Conservation (phyloP, 2,329 filamentous ascomycete genomes). For the Grosmannia clavigera region DNA sequence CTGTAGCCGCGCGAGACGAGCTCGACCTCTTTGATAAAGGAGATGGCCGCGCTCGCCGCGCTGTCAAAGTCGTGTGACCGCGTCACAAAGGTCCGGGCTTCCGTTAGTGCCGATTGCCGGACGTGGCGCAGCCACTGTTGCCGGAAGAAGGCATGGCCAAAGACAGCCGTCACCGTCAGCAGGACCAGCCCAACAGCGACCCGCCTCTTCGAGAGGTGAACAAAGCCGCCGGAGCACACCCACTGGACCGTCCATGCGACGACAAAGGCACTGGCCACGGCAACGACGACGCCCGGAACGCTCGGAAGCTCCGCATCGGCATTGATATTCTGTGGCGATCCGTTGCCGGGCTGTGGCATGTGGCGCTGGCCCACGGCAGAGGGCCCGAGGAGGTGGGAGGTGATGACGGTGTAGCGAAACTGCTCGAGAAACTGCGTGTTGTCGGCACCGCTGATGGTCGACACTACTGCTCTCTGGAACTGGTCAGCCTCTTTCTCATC, state of each 20-base stretch:
- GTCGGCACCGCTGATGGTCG: conserved; percentile 61
- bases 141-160: conserved; percentile 60
- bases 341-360: not conserved
- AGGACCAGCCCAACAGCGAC: conserved; percentile 33
- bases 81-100: conserved; percentile 55
- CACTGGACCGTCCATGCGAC: conserved; percentile 65
- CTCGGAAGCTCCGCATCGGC: conserved; percentile 19
- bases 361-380: conserved; percentile 34
- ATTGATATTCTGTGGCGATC: not conserved
- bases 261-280: conserved; percentile 51
- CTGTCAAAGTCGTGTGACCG: conserved; percentile 73
- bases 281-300: conserved; percentile 35
- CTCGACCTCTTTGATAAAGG: conserved; percentile 89
- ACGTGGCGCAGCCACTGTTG: conserved; percentile 74
- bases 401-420: conserved; percentile 86
- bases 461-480: conserved; percentile 53
- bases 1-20: conserved; percentile 83
- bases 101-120: conserved; percentile 59
- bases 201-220: conserved; percentile 44
- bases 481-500: not conserved
- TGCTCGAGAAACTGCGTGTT: conserved; percentile 81
- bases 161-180: conserved; percentile 39
- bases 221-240: conserved; percentile 40
- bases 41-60: conserved; percentile 60
- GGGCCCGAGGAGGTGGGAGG: conserved; percentile 73